Evolutionary conservation across 192 early-diverging fungal genomes (phyloP).

Genomic region (Backusella tuberculispora): DNA sequence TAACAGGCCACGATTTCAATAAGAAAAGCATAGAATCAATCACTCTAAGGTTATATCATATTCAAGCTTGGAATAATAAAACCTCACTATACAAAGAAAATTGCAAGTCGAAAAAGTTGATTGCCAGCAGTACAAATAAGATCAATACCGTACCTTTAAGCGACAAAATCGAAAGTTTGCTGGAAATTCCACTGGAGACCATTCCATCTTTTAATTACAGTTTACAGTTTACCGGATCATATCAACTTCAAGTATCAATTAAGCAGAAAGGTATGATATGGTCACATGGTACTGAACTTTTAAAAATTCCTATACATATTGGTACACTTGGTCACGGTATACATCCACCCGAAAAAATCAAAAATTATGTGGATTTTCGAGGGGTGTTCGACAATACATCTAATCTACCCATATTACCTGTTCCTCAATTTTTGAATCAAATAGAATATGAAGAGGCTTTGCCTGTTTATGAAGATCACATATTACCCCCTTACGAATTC

Average conservation of each 20-base stretch:
- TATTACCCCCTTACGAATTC: background rate
- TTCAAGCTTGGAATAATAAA: background rate
- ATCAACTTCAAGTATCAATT: background rate
- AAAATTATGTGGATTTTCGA: background rate
- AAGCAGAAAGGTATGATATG: slow-evolving; percentile 2
- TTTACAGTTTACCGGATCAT: background rate
- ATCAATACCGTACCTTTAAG: background rate
- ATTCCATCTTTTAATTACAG: slow-evolving; percentile 10
- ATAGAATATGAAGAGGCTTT: slow-evolving; percentile 16
- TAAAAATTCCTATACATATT: slow-evolving; percentile 1
- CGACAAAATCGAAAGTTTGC: background rate
- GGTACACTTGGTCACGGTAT: slow-evolving; percentile 12
- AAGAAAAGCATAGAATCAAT: background rate
- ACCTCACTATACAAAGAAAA: background rate
- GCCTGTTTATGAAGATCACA: background rate
- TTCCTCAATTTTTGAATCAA: slow-evolving; percentile 9
- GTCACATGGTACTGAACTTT: background rate
- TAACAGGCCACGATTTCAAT: background rate
- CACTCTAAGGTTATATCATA: background rate
- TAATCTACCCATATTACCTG: background rate
- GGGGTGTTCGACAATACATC: background rate
- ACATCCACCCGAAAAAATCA: slow-evolving; percentile 10
- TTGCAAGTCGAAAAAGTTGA: background rate
- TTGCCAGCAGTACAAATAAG: background rate
- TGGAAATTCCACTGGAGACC: background rate